Base-by-base conservation (phyloP, 305 asterid species). In the Fraxinus paxiana region DNA sequence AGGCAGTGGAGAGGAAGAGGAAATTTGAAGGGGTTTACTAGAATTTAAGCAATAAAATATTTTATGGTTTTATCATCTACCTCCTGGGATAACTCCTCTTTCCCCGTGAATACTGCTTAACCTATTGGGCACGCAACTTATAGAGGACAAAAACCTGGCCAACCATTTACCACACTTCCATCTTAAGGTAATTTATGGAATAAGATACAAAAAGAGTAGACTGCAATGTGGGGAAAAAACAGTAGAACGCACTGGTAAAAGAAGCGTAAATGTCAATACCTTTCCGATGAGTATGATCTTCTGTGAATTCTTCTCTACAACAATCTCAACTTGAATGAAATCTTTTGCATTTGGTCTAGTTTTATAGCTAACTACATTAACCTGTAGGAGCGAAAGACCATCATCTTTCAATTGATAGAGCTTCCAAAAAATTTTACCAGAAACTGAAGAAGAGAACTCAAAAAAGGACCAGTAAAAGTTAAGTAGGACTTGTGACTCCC, bases 271-370 rank as follows among this genome's bases (percentile, higher is more conserved):
- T 63, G 70, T 37, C 73, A 81, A 79, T 89, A 91, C 98, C 97
- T 94, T 96, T 79, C 97, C 98, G 48, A 96, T 92, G 79, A 96
- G 97, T 88, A 96, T 94, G 88, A 89, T 90, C 86, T 94, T 96
- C 84, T 96, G 99, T 2, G 98, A 90, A 85, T 90, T 88, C 84
- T 90, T 96, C 92, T 96, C 99, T 83, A 92, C 98, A 71, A 96
- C 94, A 75, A 94, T 85, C 92, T 96, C 99, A 30, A 91, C 97
- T 90, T 96, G 98, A 86, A 96, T 92, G 85, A 94, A 96, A 83
- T 96, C 98, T 88, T 96, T 94, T 0, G 99, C 99, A 61, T 85
- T 88, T 67, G 97, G 95, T 88, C 99, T 91, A 51, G 80, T 87
- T 90, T 96, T 90, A 83, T 95, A 94, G 82, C 92, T 92, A 61